phyloP scores from a whole-genome alignment of 1,284 basidiomycete genomes.

The Malassezia obtusa region DNA sequence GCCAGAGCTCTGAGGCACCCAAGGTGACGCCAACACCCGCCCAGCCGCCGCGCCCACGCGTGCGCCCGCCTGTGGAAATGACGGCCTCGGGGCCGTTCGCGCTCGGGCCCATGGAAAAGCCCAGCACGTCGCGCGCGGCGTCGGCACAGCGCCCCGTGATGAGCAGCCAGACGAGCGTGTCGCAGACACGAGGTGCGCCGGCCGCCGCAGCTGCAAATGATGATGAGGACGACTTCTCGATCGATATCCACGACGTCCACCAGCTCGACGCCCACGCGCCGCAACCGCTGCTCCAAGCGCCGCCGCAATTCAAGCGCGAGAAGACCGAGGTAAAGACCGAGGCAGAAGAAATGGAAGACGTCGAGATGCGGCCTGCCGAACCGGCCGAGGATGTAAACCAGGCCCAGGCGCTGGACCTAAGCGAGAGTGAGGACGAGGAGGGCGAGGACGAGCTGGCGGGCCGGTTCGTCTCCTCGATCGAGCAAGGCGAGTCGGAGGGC shows the following conservation, averaged over 20 bases:
- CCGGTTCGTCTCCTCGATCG: constrained; percentile 55
- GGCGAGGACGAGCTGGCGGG: constrained; percentile 73
- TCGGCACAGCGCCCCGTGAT: constrained; percentile 50
- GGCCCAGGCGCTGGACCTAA: constrained; percentile 66
- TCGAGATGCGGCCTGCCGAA: constrained; percentile 30
- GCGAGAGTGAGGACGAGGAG: constrained; percentile 75
- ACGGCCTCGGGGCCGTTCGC: constrained; percentile 85
- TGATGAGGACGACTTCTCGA: constrained; percentile 30
- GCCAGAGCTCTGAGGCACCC: neutral
- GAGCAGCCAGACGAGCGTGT: constrained; percentile 18
- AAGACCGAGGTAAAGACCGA: constrained; percentile 30
- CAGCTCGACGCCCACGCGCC: constrained; percentile 81
- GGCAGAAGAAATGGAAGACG: constrained; percentile 40
- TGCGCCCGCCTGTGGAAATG: constrained; percentile 55
- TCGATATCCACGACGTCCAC: constrained; percentile 73
- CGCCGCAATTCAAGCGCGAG: constrained; percentile 48
- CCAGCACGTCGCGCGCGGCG: constrained; percentile 60
- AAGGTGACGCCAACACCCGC: neutral
- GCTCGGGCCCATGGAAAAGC: constrained; percentile 56
- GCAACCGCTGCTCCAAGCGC: constrained; percentile 55
- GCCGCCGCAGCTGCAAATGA: constrained; percentile 20
- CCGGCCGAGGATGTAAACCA: constrained; percentile 51
- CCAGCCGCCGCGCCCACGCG: constrained; percentile 10
- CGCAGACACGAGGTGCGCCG: constrained; percentile 20
- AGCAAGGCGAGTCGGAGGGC: constrained; percentile 50